Evolutionary conservation across 768 basidiomycete species (phyloP).

Genomic region (Naganishia randhawae): DNA sequence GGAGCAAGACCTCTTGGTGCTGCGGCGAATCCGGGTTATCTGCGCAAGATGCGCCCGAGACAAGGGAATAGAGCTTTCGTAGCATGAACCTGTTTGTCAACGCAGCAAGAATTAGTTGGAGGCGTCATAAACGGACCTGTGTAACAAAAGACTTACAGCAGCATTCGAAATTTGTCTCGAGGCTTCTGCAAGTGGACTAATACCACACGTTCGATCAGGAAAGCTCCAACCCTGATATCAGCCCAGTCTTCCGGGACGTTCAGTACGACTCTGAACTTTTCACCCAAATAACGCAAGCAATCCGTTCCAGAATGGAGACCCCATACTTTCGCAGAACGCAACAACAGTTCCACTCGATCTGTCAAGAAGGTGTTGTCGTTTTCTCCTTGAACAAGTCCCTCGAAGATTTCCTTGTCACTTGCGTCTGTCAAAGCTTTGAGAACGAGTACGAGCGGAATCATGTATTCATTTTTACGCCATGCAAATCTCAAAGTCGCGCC

Average conservation of each 20-base stretch:
- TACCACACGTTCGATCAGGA: slow-evolving; percentile 77
- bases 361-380: slow-evolving; percentile 95
- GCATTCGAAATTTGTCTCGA: slow-evolving; percentile 89
- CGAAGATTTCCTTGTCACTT: slow-evolving; percentile 93
- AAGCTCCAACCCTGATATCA: slow-evolving; percentile 72
- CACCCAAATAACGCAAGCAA: slow-evolving; percentile 89
- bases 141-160: slow-evolving; percentile 64
- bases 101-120: slow-evolving; percentile 18
- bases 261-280: slow-evolving; percentile 91
- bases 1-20: slow-evolving; percentile 93
- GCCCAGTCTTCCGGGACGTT: slow-evolving; percentile 90
- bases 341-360: slow-evolving; percentile 87
- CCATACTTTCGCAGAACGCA: slow-evolving; percentile 93
- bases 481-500: slow-evolving; percentile 94
- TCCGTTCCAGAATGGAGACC: slow-evolving; percentile 79
- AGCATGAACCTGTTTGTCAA: slow-evolving; percentile 76
- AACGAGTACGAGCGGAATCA: slow-evolving; percentile 90
- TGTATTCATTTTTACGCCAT: slow-evolving; percentile 92
- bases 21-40: slow-evolving; percentile 99
- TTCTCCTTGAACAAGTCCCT: slow-evolving; percentile 93
- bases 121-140: too few relatives aligned
- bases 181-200: slow-evolving; percentile 83
- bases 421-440: slow-evolving; percentile 87
- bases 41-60: slow-evolving; percentile 80
- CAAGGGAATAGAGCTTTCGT: slow-evolving; percentile 84